Percentiles rank a stretch among this genome's conserved stretches.
These are phyloP conservation scores for Saksenaea vasiformis DNA, from an alignment of 371 early-diverging fungal genomes.

Conservation along the genomic window DNA sequence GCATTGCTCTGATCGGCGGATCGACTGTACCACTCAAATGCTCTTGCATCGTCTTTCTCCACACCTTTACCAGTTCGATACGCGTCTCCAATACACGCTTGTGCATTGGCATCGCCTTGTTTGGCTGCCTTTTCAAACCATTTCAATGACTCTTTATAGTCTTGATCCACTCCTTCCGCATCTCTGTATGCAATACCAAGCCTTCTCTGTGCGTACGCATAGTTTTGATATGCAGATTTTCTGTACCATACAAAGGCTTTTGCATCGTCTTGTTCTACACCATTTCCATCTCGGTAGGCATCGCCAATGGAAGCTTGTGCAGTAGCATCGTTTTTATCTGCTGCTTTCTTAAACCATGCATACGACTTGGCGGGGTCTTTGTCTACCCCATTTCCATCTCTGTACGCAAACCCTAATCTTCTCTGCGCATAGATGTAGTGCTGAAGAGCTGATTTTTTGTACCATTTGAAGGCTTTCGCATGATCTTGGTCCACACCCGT, in stretches of 20 bases:
- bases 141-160: conserved; percentile 67
- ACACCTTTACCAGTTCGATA: conserved; percentile 74
- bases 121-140: conserved; percentile 68
- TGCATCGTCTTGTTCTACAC: background rate
- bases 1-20: conserved; percentile 74
- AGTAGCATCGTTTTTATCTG: too few species aligned
- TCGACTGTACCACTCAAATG: conserved; percentile 67
- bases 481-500: too few species aligned
- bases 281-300: conserved; percentile 11
- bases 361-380: too few species aligned
- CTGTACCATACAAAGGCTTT: conserved; percentile 48
- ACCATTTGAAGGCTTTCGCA: too few species aligned
- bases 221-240: conserved; percentile 57
- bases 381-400: too few species aligned
- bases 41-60: conserved; percentile 61
- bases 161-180: conserved; percentile 73
- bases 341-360: too few species aligned
- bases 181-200: conserved; percentile 91
- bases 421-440: too few species aligned
- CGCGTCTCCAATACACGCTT: conserved; percentile 83
- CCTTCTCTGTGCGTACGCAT: conserved; percentile 78
- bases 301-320: background rate
- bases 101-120: conserved; percentile 65
- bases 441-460: too few species aligned
- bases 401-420: too few species aligned